phyloP scores from a whole-genome alignment of 257 asterid genomes.

The Fraxinus anomala region DNA sequence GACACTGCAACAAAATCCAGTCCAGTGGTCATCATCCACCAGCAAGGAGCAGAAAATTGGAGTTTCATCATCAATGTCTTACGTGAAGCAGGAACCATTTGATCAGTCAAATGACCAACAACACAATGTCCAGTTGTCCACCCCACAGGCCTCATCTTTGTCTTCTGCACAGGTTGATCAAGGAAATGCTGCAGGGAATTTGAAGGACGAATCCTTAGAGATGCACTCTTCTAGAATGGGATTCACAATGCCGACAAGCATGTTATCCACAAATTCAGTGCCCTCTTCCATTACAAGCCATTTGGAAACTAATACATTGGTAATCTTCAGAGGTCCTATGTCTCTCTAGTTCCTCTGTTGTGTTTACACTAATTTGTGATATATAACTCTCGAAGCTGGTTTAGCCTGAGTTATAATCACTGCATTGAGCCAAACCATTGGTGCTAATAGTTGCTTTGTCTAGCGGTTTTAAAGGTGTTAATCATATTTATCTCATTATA shows the following conservation, averaged over 20 bases:
- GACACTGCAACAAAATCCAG: slow-evolving; percentile 44
- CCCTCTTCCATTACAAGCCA: slow-evolving; percentile 44
- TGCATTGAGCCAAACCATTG: slow-evolving; percentile 1
- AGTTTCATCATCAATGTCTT: slow-evolving; percentile 43
- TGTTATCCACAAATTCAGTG: slow-evolving; percentile 38
- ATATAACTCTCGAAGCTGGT: slow-evolving; percentile 21
- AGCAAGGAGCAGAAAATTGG: slow-evolving; percentile 50
- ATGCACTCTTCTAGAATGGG: slow-evolving; percentile 64
- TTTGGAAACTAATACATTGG: slow-evolving; percentile 49
- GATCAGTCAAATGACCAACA: slow-evolving; percentile 74
- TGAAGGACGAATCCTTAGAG: slow-evolving; percentile 67
- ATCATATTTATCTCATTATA: neutral
- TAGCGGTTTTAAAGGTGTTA: neutral
- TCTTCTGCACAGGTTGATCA: slow-evolving; percentile 51
- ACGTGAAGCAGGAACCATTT: slow-evolving; percentile 69
- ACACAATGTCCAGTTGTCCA: slow-evolving; percentile 46
- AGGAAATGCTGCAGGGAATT: slow-evolving; percentile 50
- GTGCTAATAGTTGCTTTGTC: slow-evolving; percentile 11
- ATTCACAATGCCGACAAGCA: slow-evolving; percentile 42
- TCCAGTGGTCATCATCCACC: slow-evolving; percentile 44
- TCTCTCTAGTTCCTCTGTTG: slow-evolving; percentile 24
- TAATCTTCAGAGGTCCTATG: slow-evolving; percentile 27
- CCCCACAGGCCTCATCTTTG: slow-evolving; percentile 59
- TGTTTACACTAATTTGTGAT: slow-evolving; percentile 12
- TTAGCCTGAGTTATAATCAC: slow-evolving; percentile 10